A percentile compares a stretch with the other conserved stretches of the same genome.
phyloP scores from a whole-genome alignment of 2,329 filamentous ascomycete species.

The Chaetomiaceae sp. region DNA sequence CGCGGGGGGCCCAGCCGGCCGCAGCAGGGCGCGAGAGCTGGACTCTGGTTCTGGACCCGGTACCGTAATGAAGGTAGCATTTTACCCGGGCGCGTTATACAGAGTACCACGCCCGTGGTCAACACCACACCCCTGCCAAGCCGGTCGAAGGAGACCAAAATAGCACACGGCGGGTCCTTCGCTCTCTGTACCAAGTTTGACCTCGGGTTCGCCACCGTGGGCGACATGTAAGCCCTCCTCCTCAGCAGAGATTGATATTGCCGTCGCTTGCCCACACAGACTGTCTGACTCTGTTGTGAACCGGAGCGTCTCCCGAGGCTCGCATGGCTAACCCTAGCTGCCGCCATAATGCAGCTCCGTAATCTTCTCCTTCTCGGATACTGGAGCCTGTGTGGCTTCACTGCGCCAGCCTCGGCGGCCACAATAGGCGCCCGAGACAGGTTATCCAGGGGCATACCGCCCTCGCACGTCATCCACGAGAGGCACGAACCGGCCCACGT shows the following conservation, averaged over 20 bases:
- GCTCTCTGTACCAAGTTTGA: background rate
- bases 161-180: background rate
- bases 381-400: background rate
- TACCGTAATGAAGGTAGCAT: conserved; percentile 11
- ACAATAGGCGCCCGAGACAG: background rate
- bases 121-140: conserved; percentile 6
- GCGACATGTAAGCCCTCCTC: background rate
- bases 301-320: background rate
- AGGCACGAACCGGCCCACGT: conserved; percentile 7
- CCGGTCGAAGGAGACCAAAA: conserved; percentile 4
- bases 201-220: background rate
- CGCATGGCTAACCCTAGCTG: background rate
- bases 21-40: no score
- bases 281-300: no score
- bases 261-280: background rate
- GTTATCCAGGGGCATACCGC: background rate
- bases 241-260: background rate
- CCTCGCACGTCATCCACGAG: conserved; percentile 15
- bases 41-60: conserved; percentile 8
- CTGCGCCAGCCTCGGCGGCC: background rate
- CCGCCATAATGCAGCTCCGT: conserved; percentile 1
- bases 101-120: background rate
- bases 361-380: background rate
- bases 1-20: background rate
- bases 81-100: conserved; percentile 8